Percentiles rank a stretch among this genome's conserved stretches.
phyloP scores from a whole-genome alignment of 2,329 filamentous ascomycete species.

The Microsporum canis region DNA sequence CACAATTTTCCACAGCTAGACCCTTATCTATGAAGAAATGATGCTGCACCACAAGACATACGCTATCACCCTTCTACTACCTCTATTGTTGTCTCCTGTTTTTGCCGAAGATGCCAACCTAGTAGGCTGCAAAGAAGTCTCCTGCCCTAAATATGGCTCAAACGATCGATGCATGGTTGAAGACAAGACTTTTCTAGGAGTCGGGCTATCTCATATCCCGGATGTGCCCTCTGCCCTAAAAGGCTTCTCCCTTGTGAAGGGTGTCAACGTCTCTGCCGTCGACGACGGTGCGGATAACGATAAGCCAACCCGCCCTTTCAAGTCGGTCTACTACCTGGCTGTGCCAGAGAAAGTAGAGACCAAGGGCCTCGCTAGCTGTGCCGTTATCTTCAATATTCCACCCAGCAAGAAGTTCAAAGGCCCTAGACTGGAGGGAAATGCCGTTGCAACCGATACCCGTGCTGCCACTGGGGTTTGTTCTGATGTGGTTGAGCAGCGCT shows the following conservation, averaged over 20 bases:
- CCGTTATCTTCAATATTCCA: slow-evolving; percentile 13
- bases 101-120: background rate
- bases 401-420: slow-evolving; percentile 7
- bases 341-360: slow-evolving; percentile 7
- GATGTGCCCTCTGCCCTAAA: slow-evolving; percentile 9
- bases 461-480: slow-evolving; percentile 12
- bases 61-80: background rate
- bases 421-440: background rate
- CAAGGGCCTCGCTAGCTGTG: slow-evolving; percentile 11
- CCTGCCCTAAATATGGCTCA: background rate
- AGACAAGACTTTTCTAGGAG: background rate
- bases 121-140: background rate
- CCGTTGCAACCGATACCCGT: background rate
- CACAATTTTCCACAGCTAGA: background rate
- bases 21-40: background rate
- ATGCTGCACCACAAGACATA: background rate
- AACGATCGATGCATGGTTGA: background rate
- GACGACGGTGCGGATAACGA: background rate
- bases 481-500: slow-evolving; percentile 13
- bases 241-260: slow-evolving; percentile 15
- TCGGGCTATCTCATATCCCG: slow-evolving; percentile 3
- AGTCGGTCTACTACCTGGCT: slow-evolving; percentile 15
- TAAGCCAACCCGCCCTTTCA: slow-evolving; percentile 6
- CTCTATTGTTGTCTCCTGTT: background rate
- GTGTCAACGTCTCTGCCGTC: slow-evolving; percentile 3